A percentile compares a stretch with the other conserved stretches of the same genome.
Conservation (phyloP, 352 stramenopile genomes). For the Pilasporangium apinafurcum region DNA sequence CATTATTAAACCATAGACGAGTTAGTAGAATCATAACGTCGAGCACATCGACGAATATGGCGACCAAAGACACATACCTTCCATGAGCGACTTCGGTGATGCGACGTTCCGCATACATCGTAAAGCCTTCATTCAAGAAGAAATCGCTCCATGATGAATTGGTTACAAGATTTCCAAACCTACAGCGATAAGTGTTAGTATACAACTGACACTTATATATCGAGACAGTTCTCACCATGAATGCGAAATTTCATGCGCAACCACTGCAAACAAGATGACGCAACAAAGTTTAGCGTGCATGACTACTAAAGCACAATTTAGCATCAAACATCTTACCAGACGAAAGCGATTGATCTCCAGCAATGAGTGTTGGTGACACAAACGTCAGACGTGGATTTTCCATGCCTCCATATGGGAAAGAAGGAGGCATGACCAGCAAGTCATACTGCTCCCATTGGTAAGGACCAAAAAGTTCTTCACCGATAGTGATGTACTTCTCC, state of each 20-base stretch:
- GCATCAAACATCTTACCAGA: conserved; percentile 31
- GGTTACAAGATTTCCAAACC: conserved; percentile 80
- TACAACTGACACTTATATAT: background rate
- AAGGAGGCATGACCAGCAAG: conserved; percentile 79
- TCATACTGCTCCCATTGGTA: conserved; percentile 86
- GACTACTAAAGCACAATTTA: background rate
- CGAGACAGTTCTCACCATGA: conserved; percentile 46
- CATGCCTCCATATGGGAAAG: conserved; percentile 98
- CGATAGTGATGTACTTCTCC: conserved; percentile 65
- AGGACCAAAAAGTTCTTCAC: conserved; percentile 71
- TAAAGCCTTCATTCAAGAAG: conserved; percentile 87
- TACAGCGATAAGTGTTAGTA: conserved; percentile 6
- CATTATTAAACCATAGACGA: background rate
- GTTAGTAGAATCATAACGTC: background rate
- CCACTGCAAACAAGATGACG: conserved; percentile 20
- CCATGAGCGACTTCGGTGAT: conserved; percentile 64
- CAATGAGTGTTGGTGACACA: conserved; percentile 67
- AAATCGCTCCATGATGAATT: conserved; percentile 86
- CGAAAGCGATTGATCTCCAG: conserved; percentile 72
- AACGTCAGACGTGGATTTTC: conserved; percentile 93
- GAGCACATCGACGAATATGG: background rate
- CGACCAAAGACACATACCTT: conserved; percentile 19
- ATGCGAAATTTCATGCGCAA: conserved; percentile 81
- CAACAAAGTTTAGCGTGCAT: background rate
- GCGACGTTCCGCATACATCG: conserved; percentile 77